A percentile compares a stretch with the other conserved stretches of the same genome.
Conservation (phyloP, 2,329 filamentous ascomycete genomes). For the Sarocladiaceae sp. region DNA sequence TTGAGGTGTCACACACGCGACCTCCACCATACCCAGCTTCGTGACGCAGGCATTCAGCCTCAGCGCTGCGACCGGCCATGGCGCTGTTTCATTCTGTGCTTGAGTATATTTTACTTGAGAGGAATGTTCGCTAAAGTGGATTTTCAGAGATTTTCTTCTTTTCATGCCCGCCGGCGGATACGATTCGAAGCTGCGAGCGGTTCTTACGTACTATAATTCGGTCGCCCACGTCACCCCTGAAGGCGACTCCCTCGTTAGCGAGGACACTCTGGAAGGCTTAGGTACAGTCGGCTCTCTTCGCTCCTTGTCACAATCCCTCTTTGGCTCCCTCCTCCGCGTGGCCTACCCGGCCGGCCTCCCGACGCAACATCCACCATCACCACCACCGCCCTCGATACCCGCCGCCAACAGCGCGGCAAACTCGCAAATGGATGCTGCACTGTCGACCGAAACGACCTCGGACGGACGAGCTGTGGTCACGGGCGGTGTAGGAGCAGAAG, state of each 20-base stretch:
- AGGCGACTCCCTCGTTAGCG: slow-evolving; percentile 87
- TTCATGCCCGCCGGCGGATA: slow-evolving; percentile 67
- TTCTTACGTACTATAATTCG: slow-evolving; percentile 86
- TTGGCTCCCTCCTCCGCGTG: slow-evolving; percentile 69
- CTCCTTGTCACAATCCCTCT: slow-evolving; percentile 63
- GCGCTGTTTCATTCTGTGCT: too few relatives aligned
- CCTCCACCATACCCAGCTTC: slow-evolving; percentile 7
- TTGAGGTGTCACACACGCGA: slow-evolving; percentile 12
- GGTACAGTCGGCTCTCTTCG: slow-evolving; percentile 62
- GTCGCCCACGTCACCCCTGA: slow-evolving; percentile 86
- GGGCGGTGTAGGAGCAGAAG: neutral
- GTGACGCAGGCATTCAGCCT: slow-evolving; percentile 4
- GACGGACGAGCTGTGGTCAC: slow-evolving; percentile 5
- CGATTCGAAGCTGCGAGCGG: slow-evolving; percentile 67
- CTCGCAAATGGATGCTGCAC: slow-evolving; percentile 6
- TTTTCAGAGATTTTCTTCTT: slow-evolving; percentile 80
- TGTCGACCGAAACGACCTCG: neutral
- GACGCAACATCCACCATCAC: slow-evolving; percentile 8
- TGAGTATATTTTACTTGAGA: too few relatives aligned
- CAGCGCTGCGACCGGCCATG: too few relatives aligned
- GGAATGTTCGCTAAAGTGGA: slow-evolving; percentile 17
- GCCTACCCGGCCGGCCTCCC: slow-evolving; percentile 36
- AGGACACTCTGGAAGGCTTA: slow-evolving; percentile 87
- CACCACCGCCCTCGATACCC: slow-evolving; percentile 8
- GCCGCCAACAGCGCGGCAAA: slow-evolving; percentile 1